Evolutionary conservation across 1,139 yeast species (phyloP).

Genomic region (Hyphopichia wangnamkhiaoensis): DNA sequence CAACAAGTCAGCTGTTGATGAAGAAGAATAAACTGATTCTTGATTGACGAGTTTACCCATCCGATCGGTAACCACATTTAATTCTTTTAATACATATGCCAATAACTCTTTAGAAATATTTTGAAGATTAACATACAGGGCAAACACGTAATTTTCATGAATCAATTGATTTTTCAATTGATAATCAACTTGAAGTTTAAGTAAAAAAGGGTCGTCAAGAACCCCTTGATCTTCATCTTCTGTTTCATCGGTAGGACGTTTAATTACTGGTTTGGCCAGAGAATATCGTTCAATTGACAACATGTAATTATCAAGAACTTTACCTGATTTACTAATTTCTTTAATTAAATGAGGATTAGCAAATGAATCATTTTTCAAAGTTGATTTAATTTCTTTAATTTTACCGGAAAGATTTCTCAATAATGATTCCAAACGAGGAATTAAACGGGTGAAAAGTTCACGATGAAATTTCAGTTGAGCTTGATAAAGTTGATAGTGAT

Average conservation of each 20-base stretch:
- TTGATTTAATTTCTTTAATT: constrained; percentile 45
- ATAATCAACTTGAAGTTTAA: constrained; percentile 42
- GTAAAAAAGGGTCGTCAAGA: constrained; percentile 45
- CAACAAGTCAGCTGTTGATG: constrained; percentile 10
- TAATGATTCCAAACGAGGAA: constrained; percentile 41
- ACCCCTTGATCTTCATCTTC: constrained; percentile 28
- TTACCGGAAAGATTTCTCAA: constrained; percentile 39
- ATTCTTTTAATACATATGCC: constrained; percentile 41
- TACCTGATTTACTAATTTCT: constrained; percentile 45
- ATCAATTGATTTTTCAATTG: constrained; percentile 45
- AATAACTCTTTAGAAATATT: constrained; percentile 45
- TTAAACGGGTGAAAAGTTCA: constrained; percentile 34
- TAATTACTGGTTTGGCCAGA: constrained; percentile 27
- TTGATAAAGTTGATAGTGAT: constrained; percentile 34
- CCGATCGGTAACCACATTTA: constrained; percentile 33
- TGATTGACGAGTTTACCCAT: constrained; percentile 31
- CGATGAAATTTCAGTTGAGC: constrained; percentile 31
- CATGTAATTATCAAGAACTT: constrained; percentile 32
- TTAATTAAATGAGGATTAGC: constrained; percentile 37
- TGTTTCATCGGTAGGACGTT: constrained; percentile 16
- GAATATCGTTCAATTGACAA: constrained; percentile 37
- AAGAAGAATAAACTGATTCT: constrained; percentile 18
- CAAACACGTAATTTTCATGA: constrained; percentile 46
- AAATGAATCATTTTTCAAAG: constrained; percentile 46
- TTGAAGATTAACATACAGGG: constrained; percentile 45